Base-by-base conservation (phyloP, 2,329 filamentous ascomycete species). In the Xylariales sp. region DNA sequence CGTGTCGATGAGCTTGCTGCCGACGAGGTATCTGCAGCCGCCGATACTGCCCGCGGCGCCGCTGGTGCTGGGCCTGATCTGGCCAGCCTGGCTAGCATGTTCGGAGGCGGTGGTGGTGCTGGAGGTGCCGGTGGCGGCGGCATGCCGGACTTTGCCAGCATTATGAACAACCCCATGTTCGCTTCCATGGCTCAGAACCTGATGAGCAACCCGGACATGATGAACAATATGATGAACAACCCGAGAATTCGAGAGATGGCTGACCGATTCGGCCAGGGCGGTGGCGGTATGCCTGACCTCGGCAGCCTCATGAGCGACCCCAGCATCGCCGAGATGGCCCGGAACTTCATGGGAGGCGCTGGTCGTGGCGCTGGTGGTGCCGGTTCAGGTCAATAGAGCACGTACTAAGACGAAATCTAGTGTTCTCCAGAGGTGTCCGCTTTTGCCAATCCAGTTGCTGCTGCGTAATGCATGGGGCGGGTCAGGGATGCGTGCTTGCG, bases 81-180 rank as follows among this genome's bases (percentile, higher is more conserved):
- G n/a, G 67, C 71, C 41, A 72, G 73, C 43, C 68, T 91, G 30
- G 85, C 85, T 4, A 74, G 81, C 54, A 85, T 90, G 82, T 72
- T 90, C 48, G 82, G 81, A 28, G 45, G 43, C 13, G 72, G 66
- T 14, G 78, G 72, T 15, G 81, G 72, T 17, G 80, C 72, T 12
- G 73, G 66, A 18, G 78, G 66, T 8, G 82, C 77, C 5, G 82
- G 76, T 15, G 81, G 70, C 6, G 84, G 84, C 36, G 88, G 87
- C 38, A 93, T 95, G 85, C 89, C 90, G 11, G 91, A 97, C 61
- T 71, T 98, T 17, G 67, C 79, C 47, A 78, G 79, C 46, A 82
- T 98, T 61, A 95, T 97, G 89, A 89, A 73, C 72, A 98, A 97
- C 70, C 93, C 93, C 40, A 97, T 97, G 93, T 95, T 98, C 68